phyloP scores from a whole-genome alignment of 2,329 filamentous ascomycete genomes.

The Parafenestella ontariensis region DNA sequence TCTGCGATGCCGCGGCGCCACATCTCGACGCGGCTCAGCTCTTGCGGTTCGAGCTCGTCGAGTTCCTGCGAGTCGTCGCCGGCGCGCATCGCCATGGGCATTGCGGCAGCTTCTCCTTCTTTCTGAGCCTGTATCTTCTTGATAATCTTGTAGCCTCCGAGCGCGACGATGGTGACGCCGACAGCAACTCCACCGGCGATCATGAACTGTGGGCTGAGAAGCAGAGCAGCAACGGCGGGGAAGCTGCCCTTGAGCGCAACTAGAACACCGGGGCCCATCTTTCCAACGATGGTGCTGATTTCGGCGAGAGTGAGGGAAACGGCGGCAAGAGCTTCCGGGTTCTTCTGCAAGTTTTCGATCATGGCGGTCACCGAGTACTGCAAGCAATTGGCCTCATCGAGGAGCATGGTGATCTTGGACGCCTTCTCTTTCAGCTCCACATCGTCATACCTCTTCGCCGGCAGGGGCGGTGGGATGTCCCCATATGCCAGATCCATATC shows the following conservation, averaged over 20 bases:
- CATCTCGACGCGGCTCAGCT: slow-evolving; percentile 65
- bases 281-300: slow-evolving; percentile 79
- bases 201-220: slow-evolving; percentile 91
- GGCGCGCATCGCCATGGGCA: slow-evolving; percentile 21
- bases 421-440: slow-evolving; percentile 72
- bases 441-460: slow-evolving; percentile 58
- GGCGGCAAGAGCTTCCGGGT: slow-evolving; percentile 89
- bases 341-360: slow-evolving; percentile 80
- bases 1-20: slow-evolving; percentile 71
- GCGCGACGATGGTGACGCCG: slow-evolving; percentile 92
- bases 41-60: slow-evolving; percentile 64
- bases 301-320: slow-evolving; percentile 93
- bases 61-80: slow-evolving; percentile 47
- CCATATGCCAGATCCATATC: slow-evolving; percentile 95
- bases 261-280: slow-evolving; percentile 84
- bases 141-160: slow-evolving; percentile 97
- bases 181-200: slow-evolving; percentile 89
- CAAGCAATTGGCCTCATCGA: slow-evolving; percentile 87
- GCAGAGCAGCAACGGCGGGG: slow-evolving; percentile 83
- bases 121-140: slow-evolving; percentile 73
- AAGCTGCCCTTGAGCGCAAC: slow-evolving; percentile 78
- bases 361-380: slow-evolving; percentile 84
- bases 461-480: slow-evolving; percentile 74
- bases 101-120: slow-evolving; percentile 33
- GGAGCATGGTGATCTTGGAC: slow-evolving; percentile 73